Base-by-base conservation (phyloP, 768 basidiomycete genomes). In the Ramaria rubella region DNA sequence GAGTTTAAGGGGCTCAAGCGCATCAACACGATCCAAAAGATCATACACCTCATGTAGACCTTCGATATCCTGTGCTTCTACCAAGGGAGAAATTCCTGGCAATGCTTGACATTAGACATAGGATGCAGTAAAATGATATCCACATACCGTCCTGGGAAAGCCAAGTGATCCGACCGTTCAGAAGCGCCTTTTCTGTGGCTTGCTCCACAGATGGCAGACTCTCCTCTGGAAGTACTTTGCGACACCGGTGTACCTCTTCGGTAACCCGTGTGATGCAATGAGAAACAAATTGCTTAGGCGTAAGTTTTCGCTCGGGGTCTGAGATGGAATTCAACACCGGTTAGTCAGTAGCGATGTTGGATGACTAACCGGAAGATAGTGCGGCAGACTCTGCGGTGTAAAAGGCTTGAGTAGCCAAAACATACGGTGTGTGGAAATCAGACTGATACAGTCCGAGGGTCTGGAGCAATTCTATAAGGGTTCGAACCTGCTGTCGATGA, bases 21-120 rank as follows among this genome's bases (percentile, higher is more conserved):
- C 78, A 26, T 73, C 72, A 0, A 90, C 81, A 5, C 83, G 77
- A 1, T 73, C 67, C 58, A 91, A 87, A 5, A 86, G 72, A 1
- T 66, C 63, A 65, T 90, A 87, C 73, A 92, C 79, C 19, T 66
- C 69, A 12, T 62, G 64, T 11, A 91, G 69, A 5, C 67, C 72
- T 3, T 66, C 65, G 19, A 73, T 70, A 14, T 80, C 74, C 59
- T 73, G 75, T 11, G 64, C 69, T 3, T 75, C 71, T 69, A 87
- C 76, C 53, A 82, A 77, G 0, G 70, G 65, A 2, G 77, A 73
- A 27, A 89, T 62, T 42, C 80, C 88, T 87, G 36, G 12, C 26
- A 21, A 26, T 3, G 76, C 65, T 24, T 55, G 29, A 30, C 21
- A 46, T 9, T 30, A 48, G 15, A 76, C 60, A 69, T 33, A 19